Conservation (phyloP, 768 basidiomycete species). For the Nidularia sp. region DNA sequence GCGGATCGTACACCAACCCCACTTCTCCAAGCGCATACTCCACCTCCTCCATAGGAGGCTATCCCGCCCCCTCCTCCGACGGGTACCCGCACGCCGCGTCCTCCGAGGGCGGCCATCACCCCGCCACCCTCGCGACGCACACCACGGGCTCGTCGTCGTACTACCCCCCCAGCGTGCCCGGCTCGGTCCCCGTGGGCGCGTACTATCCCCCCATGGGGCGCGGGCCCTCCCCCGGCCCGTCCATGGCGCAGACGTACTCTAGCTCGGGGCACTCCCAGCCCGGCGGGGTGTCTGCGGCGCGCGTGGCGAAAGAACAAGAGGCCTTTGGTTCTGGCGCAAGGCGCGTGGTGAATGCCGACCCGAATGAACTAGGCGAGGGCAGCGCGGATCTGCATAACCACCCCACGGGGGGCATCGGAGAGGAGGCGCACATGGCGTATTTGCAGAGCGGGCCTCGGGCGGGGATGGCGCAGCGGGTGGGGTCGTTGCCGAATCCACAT, state of each 20-base stretch:
- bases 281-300: background rate
- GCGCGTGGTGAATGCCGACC: background rate
- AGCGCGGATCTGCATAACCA: background rate
- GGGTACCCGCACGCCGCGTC: background rate
- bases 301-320: conserved; percentile 1
- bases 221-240: background rate
- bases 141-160: background rate
- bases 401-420: background rate
- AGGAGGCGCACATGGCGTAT: conserved; percentile 1
- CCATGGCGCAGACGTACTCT: background rate
- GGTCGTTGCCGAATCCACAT: background rate
- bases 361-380: background rate
- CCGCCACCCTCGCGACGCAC: background rate
- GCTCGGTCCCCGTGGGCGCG: background rate
- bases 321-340: background rate
- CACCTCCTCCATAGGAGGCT: background rate
- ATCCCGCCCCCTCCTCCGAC: background rate
- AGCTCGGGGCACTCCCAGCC: background rate
- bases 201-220: background rate
- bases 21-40: background rate
- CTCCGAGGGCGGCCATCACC: background rate
- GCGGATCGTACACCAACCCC: background rate
- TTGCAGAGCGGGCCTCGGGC: background rate
- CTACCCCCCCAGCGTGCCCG: background rate
- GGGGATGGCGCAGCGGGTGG: background rate